These are phyloP conservation scores for Fraxinus sp. DNA, from an alignment of 305 asterid species.

Conservation along the genomic window DNA sequence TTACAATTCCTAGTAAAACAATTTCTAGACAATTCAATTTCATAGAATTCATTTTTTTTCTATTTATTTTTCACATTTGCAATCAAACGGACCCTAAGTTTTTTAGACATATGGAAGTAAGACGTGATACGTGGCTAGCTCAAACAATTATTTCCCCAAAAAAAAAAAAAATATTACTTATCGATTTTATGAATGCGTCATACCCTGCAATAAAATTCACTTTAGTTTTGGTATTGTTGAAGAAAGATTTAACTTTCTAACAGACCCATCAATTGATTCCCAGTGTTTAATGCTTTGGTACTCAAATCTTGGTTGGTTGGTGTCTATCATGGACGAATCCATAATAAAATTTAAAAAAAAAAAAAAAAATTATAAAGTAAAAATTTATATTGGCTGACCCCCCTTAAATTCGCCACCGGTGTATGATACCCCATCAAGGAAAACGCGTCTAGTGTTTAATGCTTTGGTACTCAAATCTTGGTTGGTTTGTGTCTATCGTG, in stretches of 20 bases:
- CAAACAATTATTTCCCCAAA: background rate
- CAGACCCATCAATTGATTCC: background rate
- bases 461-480: background rate
- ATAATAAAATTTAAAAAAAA: too few relatives aligned
- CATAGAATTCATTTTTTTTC: too few relatives aligned
- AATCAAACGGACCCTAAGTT: too few relatives aligned
- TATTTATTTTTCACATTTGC: too few relatives aligned
- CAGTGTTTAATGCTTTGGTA: background rate
- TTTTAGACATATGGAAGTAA: background rate
- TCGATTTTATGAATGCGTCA: background rate
- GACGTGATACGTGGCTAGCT: background rate
- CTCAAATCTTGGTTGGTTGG: too few relatives aligned
- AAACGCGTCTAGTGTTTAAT: background rate
- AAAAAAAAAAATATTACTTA: background rate
- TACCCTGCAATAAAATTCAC: background rate
- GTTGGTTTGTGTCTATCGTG: background rate
- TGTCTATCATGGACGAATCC: too few relatives aligned
- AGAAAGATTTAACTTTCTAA: background rate
- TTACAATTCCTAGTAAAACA: too few relatives aligned
- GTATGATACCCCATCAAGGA: background rate
- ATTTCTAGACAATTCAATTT: too few relatives aligned
- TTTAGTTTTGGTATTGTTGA: background rate
- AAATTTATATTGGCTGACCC: background rate
- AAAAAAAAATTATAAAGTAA: background rate
- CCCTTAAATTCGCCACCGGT: background rate